Percentiles rank a stretch among this genome's conserved stretches.
Conservation (phyloP, 2,329 filamentous ascomycete species). For the Arachnomyces sp. region DNA sequence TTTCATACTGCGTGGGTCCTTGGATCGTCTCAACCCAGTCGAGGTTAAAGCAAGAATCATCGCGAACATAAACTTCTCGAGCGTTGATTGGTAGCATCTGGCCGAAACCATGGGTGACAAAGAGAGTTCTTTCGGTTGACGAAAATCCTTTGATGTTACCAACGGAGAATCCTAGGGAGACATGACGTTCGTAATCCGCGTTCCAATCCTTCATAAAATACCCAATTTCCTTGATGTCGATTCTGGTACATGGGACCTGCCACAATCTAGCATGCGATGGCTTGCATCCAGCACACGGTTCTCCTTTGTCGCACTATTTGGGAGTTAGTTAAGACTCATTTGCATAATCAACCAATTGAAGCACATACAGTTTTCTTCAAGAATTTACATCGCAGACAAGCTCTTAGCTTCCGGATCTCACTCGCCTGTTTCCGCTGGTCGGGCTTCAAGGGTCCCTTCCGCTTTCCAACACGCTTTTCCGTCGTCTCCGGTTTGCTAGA, state of each 20-base stretch:
- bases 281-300: conserved; percentile 91
- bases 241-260: conserved; percentile 96
- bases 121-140: conserved; percentile 58
- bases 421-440: conserved; percentile 95
- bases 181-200: conserved; percentile 88
- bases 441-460: conserved; percentile 80
- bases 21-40: conserved; percentile 85
- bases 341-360: not conserved
- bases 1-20: conserved; percentile 72
- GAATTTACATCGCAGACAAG: conserved; percentile 94
- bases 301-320: conserved; percentile 74
- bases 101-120: conserved; percentile 94
- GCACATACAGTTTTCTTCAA: conserved; percentile 74
- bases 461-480: conserved; percentile 89
- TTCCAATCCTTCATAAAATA: conserved; percentile 99
- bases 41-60: conserved; percentile 85
- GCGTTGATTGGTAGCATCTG: conserved; percentile 89
- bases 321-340: conserved; percentile 5
- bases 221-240: conserved; percentile 96
- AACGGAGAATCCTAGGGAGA: conserved; percentile 78
- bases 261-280: conserved; percentile 90
- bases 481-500: conserved; percentile 71
- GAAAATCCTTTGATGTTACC: conserved; percentile 88
- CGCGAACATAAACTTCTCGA: conserved; percentile 83
- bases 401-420: conserved; percentile 90